A percentile compares a stretch with the other conserved stretches of the same genome.
These are phyloP conservation scores for Sideroxylon spinosum DNA, from an alignment of 179 eudicot genomes.

Conservation along the genomic window DNA sequence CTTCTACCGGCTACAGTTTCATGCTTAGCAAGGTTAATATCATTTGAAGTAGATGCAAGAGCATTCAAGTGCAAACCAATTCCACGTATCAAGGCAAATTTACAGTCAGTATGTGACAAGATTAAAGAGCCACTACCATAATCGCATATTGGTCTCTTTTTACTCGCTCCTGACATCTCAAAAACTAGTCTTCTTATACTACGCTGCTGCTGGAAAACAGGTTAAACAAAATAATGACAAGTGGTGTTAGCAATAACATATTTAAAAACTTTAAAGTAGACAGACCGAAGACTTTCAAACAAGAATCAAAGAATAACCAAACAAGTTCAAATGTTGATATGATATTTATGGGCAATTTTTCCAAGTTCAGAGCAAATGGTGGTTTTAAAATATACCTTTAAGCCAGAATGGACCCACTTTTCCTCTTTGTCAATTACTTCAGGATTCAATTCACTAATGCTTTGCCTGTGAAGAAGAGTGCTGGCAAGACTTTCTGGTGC, in stretches of 20 bases:
- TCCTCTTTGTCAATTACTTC: slow-evolving; percentile 51
- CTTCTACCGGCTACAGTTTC: slow-evolving; percentile 46
- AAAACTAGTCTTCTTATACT: slow-evolving; percentile 75
- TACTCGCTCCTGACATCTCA: slow-evolving; percentile 62
- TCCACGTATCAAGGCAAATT: slow-evolving; percentile 43
- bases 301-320: no score
- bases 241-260: not conserved
- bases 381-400: not conserved
- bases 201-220: slow-evolving; percentile 42
- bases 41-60: slow-evolving; percentile 61
- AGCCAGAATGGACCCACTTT: not conserved
- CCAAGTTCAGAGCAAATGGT: not conserved
- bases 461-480: slow-evolving; percentile 26
- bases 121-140: slow-evolving; percentile 32
- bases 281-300: not conserved
- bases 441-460: slow-evolving; percentile 12
- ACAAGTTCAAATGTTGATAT: not conserved
- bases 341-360: not conserved
- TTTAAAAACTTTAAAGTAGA: not conserved
- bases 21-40: slow-evolving; percentile 31
- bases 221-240: slow-evolving; percentile 39
- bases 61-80: slow-evolving; percentile 94
- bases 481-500: slow-evolving; percentile 26
- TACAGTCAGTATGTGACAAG: slow-evolving; percentile 32
- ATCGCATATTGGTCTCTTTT: slow-evolving; percentile 41